Conservation (phyloP, 192 early-diverging fungal genomes). For the Polychytrium aggregatum region DNA sequence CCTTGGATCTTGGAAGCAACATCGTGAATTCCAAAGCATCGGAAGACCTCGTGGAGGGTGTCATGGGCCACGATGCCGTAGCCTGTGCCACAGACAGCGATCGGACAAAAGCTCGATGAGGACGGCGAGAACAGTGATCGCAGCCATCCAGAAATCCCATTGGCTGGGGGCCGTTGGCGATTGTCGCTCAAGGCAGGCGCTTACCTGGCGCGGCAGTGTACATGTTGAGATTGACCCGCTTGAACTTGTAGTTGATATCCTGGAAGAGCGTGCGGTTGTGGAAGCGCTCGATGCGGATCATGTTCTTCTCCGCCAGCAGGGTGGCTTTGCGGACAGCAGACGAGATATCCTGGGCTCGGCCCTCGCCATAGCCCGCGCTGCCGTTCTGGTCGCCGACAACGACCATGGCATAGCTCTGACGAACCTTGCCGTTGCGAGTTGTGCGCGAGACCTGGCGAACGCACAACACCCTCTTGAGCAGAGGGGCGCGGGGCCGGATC, state of each 20-base stretch:
- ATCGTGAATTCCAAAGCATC: slow-evolving; percentile 88
- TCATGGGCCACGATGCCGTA: slow-evolving; percentile 90
- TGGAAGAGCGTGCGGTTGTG: slow-evolving; percentile 85
- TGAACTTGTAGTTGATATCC: slow-evolving; percentile 82
- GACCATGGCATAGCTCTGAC: slow-evolving; percentile 79
- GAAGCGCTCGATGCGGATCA: slow-evolving; percentile 75
- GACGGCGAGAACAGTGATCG: slow-evolving; percentile 6
- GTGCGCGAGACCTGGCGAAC: slow-evolving; percentile 32
- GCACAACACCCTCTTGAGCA: slow-evolving; percentile 21
- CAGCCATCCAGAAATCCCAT: too few species aligned
- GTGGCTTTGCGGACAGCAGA: slow-evolving; percentile 83
- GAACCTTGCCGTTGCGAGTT: slow-evolving; percentile 35
- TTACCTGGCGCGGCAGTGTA: slow-evolving; percentile 77
- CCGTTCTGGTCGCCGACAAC: slow-evolving; percentile 92
- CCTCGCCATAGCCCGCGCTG: slow-evolving; percentile 86
- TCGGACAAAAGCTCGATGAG: not conserved
- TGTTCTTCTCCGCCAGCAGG: slow-evolving; percentile 72
- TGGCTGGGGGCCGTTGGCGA: too few species aligned
- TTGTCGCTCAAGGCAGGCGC: not conserved
- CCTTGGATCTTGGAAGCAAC: slow-evolving; percentile 80
- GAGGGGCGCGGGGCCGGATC: not conserved
- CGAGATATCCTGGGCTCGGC: slow-evolving; percentile 65
- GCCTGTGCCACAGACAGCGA: slow-evolving; percentile 55
- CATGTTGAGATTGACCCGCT: slow-evolving; percentile 70
- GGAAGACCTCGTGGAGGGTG: slow-evolving; percentile 88